These are phyloP conservation scores for Medicago truncatula DNA, from an alignment of 306 rosid species.

Conservation along the genomic window DNA sequence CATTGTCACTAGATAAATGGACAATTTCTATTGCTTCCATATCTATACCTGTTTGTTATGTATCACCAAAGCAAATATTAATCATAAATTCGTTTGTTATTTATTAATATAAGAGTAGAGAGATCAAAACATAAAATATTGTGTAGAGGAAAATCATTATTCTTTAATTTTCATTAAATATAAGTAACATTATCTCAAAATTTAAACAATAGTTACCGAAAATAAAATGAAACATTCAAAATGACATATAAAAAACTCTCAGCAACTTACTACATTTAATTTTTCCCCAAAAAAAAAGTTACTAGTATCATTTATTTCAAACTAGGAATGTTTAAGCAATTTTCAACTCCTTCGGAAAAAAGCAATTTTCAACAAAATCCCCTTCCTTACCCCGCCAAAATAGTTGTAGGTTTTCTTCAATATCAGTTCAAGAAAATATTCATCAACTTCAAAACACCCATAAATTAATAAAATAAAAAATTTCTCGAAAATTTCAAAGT, in stretches of 20 bases:
- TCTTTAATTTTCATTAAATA: too few species aligned
- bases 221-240: not conserved
- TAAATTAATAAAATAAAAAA: not conserved
- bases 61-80: slow-evolving; percentile 20
- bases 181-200: not conserved
- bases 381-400: not conserved
- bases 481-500: not conserved
- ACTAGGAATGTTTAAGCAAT: not conserved
- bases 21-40: slow-evolving; percentile 60
- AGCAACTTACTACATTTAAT: not conserved
- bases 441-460: not conserved
- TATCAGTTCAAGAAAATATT: not conserved
- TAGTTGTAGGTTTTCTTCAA: not conserved
- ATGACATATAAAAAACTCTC: not conserved
- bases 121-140: not conserved
- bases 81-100: not conserved
- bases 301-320: not conserved
- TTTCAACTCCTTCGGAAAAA: not conserved
- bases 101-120: not conserved
- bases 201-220: not conserved
- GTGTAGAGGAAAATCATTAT: not conserved
- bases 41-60: slow-evolving; percentile 34
- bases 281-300: not conserved
- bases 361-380: not conserved
- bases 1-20: slow-evolving; percentile 69